Percentiles rank a stretch among this genome's conserved stretches.
phyloP scores from a whole-genome alignment of 805 yeast species.

The Ogataea henricii region DNA sequence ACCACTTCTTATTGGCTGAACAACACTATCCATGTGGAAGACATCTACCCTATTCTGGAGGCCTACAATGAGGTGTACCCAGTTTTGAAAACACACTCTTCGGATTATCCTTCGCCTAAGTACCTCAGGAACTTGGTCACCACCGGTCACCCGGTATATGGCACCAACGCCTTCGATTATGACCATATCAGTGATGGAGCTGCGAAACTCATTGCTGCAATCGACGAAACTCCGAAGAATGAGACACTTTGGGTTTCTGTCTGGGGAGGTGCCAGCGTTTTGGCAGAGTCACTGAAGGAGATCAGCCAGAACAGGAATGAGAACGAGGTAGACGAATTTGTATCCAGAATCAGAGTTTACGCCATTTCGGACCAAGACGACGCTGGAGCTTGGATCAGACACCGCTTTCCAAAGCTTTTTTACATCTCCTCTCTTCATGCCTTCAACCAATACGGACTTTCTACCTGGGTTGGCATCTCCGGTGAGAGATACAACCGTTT shows the following conservation, averaged over 20 bases:
- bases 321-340: slow-evolving; percentile 19
- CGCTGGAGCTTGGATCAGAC: slow-evolving; percentile 36
- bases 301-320: slow-evolving; percentile 20
- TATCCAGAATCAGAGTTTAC: slow-evolving; percentile 27
- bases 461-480: slow-evolving; percentile 36
- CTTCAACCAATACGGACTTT: slow-evolving; percentile 31
- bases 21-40: slow-evolving; percentile 33
- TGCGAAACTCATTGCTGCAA: slow-evolving; percentile 23
- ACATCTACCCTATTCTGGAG: slow-evolving; percentile 34
- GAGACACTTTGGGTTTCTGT: slow-evolving; percentile 28
- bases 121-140: slow-evolving; percentile 30
- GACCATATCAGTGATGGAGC: slow-evolving; percentile 30
- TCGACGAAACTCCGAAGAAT: slow-evolving; percentile 20
- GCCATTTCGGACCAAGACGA: slow-evolving; percentile 38
- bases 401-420: slow-evolving; percentile 27
- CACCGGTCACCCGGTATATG: slow-evolving; percentile 31
- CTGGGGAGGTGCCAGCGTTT: slow-evolving; percentile 36
- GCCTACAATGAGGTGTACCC: slow-evolving; percentile 32
- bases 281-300: slow-evolving; percentile 36
- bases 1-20: slow-evolving; percentile 38
- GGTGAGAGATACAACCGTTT: slow-evolving; percentile 25
- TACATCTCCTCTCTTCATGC: slow-evolving; percentile 33
- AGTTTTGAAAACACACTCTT: slow-evolving; percentile 30
- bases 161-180: slow-evolving; percentile 24
- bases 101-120: slow-evolving; percentile 30